Conservation (phyloP, 2,329 filamentous ascomycete species). For the Pseudodiploospora longispora region DNA sequence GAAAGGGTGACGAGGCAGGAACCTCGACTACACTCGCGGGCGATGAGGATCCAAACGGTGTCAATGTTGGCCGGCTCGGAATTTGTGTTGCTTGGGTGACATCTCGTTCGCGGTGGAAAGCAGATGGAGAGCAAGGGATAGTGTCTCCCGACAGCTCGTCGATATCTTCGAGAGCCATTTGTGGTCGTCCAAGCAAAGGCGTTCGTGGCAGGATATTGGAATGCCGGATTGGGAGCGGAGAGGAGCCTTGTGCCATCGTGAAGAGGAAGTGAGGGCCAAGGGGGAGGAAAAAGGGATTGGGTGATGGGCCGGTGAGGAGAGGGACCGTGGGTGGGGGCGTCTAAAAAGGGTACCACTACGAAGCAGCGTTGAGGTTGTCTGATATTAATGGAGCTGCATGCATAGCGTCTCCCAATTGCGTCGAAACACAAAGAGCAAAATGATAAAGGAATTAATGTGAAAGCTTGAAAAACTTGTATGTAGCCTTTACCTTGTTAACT, state of each 20-base stretch:
- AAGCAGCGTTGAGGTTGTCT: slow-evolving; percentile 1
- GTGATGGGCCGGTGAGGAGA: not conserved
- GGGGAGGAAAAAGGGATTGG: slow-evolving; percentile 6
- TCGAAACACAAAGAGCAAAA: too few relatives aligned
- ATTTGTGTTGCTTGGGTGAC: slow-evolving; percentile 41
- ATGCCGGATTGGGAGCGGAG: slow-evolving; percentile 24
- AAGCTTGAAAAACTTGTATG: too few relatives aligned
- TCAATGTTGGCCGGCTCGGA: slow-evolving; percentile 31
- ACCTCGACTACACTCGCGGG: slow-evolving; percentile 59
- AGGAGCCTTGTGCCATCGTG: slow-evolving; percentile 21
- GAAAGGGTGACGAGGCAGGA: slow-evolving; percentile 76
- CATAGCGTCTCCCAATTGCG: not conserved
- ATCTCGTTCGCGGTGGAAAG: slow-evolving; percentile 23
- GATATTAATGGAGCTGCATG: not conserved
- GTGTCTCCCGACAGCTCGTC: slow-evolving; percentile 39
- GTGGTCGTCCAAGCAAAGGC: slow-evolving; percentile 17
- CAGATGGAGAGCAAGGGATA: slow-evolving; percentile 35
- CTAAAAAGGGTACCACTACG: not conserved
- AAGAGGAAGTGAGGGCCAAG: not conserved
- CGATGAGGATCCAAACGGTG: slow-evolving; percentile 30
- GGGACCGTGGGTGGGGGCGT: too few relatives aligned
- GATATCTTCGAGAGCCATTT: slow-evolving; percentile 25
- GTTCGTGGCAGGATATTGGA: slow-evolving; percentile 20
- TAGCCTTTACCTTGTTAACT: too few relatives aligned
- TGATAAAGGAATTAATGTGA: too few relatives aligned